Percentiles rank a stretch among this genome's conserved stretches.
Evolutionary conservation across 345 rosid species (phyloP).

Genomic region (Draba incana): DNA sequence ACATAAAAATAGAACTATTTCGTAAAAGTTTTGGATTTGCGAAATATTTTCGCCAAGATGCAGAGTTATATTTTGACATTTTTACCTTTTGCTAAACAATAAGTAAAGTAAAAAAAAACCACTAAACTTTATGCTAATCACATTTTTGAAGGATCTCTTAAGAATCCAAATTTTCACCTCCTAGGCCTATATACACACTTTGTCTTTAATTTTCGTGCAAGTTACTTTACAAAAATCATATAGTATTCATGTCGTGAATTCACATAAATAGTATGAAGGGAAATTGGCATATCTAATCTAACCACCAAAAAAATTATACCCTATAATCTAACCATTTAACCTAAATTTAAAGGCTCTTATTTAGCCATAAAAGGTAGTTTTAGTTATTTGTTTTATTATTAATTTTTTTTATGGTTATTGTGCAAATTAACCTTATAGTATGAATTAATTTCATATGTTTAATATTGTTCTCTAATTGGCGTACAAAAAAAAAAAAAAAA

Average conservation of each 20-base stretch:
- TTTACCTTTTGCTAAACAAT: neutral
- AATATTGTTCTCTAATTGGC: constrained; percentile 27
- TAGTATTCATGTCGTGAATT: constrained; percentile 9
- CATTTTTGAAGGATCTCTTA: neutral
- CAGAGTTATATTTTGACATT: too few species aligned
- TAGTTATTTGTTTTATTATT: too few species aligned
- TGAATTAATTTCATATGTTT: neutral
- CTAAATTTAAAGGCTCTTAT: too few species aligned
- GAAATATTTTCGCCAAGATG: too few species aligned
- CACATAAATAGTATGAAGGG: constrained; percentile 7
- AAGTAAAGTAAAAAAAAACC: too few species aligned
- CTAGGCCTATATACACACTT: constrained; percentile 21
- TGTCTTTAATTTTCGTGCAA: constrained; percentile 27
- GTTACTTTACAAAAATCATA: constrained; percentile 12
- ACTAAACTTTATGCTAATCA: neutral
- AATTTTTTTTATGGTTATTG: too few species aligned
- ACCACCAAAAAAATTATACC: too few species aligned
- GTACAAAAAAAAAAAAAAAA: constrained; percentile 12
- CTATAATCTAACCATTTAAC: too few species aligned
- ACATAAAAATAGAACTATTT: neutral
- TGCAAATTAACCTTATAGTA: too few species aligned
- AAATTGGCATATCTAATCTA: too few species aligned
- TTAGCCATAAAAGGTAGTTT: too few species aligned
- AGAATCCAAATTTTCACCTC: neutral
- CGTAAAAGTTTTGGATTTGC: neutral